Percentiles rank a stretch among this genome's conserved stretches.
Conservation (phyloP, 1,139 yeast genomes). For the Candida albicans region DNA sequence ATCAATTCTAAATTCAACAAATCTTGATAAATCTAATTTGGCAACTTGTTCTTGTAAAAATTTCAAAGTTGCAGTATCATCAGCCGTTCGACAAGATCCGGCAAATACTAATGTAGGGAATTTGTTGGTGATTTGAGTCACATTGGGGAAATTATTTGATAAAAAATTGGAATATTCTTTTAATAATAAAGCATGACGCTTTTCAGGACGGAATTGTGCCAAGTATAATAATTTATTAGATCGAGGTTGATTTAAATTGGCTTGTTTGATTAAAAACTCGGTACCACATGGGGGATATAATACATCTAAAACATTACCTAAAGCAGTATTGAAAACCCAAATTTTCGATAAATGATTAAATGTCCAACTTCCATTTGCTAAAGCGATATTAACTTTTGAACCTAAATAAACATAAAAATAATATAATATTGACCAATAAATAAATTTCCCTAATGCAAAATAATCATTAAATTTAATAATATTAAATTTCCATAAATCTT, state of each 20-base stretch:
- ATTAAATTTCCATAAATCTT: conserved; percentile 17
- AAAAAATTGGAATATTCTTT: conserved; percentile 59
- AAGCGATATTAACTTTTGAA: conserved; percentile 59
- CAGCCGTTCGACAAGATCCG: conserved; percentile 78
- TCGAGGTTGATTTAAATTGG: conserved; percentile 27
- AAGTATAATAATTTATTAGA: conserved; percentile 65
- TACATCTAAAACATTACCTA: conserved; percentile 36
- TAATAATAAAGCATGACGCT: conserved; percentile 76
- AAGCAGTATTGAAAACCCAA: conserved; percentile 48
- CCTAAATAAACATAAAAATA: conserved; percentile 68
- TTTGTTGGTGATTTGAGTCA: conserved; percentile 17
- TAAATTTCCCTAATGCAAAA: conserved; percentile 43
- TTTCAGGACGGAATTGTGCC: conserved; percentile 96
- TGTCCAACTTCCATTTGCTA: conserved; percentile 94
- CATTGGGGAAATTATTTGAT: conserved; percentile 15
- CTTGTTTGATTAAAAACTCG: conserved; percentile 31
- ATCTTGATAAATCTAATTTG: conserved; percentile 45
- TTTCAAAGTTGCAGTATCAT: conserved; percentile 63
- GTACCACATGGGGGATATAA: conserved; percentile 90
- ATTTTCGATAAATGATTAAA: conserved; percentile 62
- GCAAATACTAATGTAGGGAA: conserved; percentile 64
- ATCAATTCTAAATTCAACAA: conserved; percentile 71
- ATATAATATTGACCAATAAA: conserved; percentile 72
- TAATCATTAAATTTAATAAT: conserved; percentile 20
- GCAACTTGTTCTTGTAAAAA: conserved; percentile 47